Percentiles rank a stretch among this genome's conserved stretches.
Conservation (phyloP, 768 basidiomycete genomes). For the Leccinum barrowsii region DNA sequence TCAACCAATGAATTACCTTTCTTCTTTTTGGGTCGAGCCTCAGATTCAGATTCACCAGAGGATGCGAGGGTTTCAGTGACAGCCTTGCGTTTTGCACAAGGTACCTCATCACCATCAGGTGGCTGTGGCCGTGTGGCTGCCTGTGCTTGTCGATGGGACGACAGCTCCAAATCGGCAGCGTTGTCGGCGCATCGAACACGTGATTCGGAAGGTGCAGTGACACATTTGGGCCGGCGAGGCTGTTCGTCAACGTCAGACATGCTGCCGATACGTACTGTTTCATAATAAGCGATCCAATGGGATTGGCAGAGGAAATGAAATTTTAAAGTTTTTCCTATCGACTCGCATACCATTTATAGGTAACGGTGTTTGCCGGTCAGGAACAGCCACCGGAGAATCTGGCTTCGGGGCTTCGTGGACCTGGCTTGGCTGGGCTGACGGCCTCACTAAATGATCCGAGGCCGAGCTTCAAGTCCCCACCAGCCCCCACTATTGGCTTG, state of each 20-base stretch:
- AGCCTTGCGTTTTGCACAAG: not conserved
- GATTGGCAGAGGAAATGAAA: not conserved
- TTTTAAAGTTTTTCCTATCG: not conserved
- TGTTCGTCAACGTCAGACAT: not conserved
- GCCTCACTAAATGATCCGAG: not conserved
- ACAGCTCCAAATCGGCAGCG: not conserved
- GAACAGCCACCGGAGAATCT: not conserved
- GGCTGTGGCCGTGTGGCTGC: not conserved
- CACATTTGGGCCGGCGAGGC: not conserved
- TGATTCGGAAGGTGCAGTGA: not conserved
- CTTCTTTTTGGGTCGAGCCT: not conserved
- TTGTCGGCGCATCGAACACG: not conserved
- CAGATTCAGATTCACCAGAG: not conserved
- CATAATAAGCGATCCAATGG: not conserved
- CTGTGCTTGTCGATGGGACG: not conserved
- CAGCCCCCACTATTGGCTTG: not conserved
- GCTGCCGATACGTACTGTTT: not conserved
- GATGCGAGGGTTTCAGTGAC: not conserved
- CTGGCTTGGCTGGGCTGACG: not conserved
- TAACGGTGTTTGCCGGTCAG: not conserved
- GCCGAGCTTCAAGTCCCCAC: not conserved
- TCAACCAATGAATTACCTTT: not conserved
- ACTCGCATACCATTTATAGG: not conserved
- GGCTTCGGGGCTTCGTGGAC: not conserved
- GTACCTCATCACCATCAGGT: not conserved